Base-by-base conservation (phyloP, 805 yeast species). In the Phaffomyces opuntiae region DNA sequence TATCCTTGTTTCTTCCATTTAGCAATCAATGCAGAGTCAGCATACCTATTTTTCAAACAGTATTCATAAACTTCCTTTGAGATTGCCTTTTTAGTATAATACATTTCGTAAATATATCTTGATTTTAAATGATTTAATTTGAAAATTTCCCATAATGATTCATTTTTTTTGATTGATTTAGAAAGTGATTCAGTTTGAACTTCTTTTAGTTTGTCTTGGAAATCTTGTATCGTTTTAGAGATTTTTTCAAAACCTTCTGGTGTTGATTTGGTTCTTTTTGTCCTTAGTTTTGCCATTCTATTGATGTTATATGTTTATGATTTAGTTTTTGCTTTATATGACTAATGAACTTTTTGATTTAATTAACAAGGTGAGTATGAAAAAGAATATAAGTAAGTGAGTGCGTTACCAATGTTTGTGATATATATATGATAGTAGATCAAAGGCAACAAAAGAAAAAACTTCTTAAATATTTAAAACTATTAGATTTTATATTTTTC, bases 1-100 rank as follows among this genome's bases (percentile, higher is more conserved):
- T 89, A 89, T 9, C 96, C 96, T 57, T 77, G 81, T 57, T 81
- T 82, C 63, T 78, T 80, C 90, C 90, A 83, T 69, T 83, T 89
- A 21, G 96, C 91, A 29, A 89, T 86, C 46, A 89, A 65, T 38
- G 78, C 74, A 7, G 69, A 76, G 58, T 89, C 91, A 3, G 77
- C 85, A 50, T 78, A 77, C 48, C 77, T 75, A 53, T 85, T 80
- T 54, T 75, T 75, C 39, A 87, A 56, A 19, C 88, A 65, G 83
- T 88, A 89, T 38, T 80, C 80, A 62, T 87, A 89, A 8, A 89
- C 67, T 35, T 81, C 82, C 41, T 70, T 66, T 1, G 83, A 73
- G 17, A 89, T 85, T 17, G 80, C 72, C 51, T 83, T 78, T 51
- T 85, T 74, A 51, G 80, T 79, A 66, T 85, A 87, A 59, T 79